phyloP scores from a whole-genome alignment of 139 green algal genomes.

The Auxenochlorella pyrenoidosa region DNA sequence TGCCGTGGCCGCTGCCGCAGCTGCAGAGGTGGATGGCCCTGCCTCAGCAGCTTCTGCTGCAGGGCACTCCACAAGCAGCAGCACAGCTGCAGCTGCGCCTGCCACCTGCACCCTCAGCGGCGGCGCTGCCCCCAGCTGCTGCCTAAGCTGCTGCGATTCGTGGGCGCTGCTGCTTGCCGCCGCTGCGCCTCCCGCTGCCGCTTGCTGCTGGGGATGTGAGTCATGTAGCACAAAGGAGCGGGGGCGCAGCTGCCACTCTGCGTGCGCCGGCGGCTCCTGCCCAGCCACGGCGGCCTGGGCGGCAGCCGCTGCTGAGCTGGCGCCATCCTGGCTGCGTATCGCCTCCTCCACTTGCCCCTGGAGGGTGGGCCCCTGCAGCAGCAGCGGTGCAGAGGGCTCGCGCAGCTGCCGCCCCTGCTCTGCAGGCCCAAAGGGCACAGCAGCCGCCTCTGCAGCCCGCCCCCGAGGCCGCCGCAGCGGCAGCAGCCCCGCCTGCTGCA shows the following conservation, averaged over 20 bases:
- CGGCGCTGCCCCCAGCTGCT: neutral
- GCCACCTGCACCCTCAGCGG: neutral
- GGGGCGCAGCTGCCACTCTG: slow-evolving; percentile 5
- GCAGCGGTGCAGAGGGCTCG: neutral
- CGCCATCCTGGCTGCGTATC: neutral
- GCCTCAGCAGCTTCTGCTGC: neutral
- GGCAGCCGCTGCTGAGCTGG: neutral
- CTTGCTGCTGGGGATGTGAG: neutral
- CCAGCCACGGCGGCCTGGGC: neutral
- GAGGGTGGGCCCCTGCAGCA: neutral
- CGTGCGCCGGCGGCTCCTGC: neutral
- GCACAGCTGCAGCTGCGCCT: neutral
- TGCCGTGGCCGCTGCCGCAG: neutral
- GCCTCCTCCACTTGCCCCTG: neutral
- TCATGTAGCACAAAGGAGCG: neutral
- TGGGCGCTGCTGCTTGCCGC: neutral
- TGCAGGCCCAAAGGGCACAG: neutral
- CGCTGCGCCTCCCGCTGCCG: neutral
- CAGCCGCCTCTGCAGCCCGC: neutral
- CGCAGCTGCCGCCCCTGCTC: slow-evolving; percentile 13
- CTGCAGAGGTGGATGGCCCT: neutral
- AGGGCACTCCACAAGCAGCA: neutral
- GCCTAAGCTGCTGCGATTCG: neutral
- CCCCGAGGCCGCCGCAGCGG: neutral
- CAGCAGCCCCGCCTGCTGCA: slow-evolving; percentile 21